Conservation (phyloP, 345 rosid genomes). For the Sonneratia alba region DNA sequence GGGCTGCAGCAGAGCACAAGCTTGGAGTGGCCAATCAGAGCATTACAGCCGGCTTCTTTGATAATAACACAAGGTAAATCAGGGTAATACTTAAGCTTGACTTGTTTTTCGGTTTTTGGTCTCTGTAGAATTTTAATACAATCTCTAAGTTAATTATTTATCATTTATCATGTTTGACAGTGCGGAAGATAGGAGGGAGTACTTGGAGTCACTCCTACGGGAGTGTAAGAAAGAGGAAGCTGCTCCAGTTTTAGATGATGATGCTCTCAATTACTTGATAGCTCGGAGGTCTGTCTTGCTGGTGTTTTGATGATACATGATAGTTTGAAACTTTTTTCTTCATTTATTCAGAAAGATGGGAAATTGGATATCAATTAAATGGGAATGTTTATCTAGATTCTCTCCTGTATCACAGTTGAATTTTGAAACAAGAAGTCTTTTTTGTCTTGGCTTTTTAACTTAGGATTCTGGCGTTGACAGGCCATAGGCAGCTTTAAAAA, state of each 20-base stretch:
- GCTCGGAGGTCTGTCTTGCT: slow-evolving; percentile 65
- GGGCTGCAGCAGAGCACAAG: slow-evolving; percentile 94
- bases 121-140: not conserved
- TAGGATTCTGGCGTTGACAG: not conserved
- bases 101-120: not conserved
- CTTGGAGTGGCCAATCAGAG: slow-evolving; percentile 97
- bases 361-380: not conserved
- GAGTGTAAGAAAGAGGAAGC: slow-evolving; percentile 92
- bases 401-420: not conserved
- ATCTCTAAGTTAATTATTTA: not conserved
- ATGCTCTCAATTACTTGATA: slow-evolving; percentile 64
- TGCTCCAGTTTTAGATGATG: slow-evolving; percentile 83
- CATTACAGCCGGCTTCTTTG: slow-evolving; percentile 92
- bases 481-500: not conserved
- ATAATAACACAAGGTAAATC: slow-evolving; percentile 77
- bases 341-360: not conserved
- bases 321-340: not conserved
- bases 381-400: not conserved
- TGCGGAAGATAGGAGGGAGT: slow-evolving; percentile 91
- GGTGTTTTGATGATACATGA: not conserved
- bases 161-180: slow-evolving; percentile 28
- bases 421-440: too few relatives aligned
- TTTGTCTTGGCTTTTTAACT: not conserved
- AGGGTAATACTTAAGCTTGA: not conserved
- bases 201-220: slow-evolving; percentile 73